Conservation (phyloP, 2,329 filamentous ascomycete genomes). For the Shiraia bambusicola region DNA sequence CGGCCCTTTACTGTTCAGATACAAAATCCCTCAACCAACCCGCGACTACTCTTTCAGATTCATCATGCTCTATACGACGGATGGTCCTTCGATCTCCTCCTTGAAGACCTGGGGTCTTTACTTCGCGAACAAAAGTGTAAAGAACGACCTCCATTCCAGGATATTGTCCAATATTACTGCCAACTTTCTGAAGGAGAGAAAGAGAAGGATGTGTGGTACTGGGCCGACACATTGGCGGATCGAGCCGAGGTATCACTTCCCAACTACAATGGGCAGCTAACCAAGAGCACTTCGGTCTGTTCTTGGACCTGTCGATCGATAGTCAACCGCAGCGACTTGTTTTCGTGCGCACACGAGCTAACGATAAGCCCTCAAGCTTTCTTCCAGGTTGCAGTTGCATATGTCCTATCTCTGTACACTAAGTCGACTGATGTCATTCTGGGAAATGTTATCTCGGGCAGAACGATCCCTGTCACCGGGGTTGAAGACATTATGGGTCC, state of each 20-base stretch:
- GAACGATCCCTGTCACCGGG: conserved; percentile 68
- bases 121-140: conserved; percentile 41
- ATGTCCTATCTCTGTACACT: conserved; percentile 65
- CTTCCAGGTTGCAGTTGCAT: conserved; percentile 71
- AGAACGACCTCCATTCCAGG: conserved; percentile 60
- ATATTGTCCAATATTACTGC: conserved; percentile 54
- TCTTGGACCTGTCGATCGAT: conserved; percentile 11
- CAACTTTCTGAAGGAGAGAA: conserved; percentile 2
- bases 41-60: conserved; percentile 54
- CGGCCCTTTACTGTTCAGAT: conserved; percentile 67
- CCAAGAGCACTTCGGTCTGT: conserved; percentile 1
- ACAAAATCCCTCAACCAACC: conserved; percentile 10
- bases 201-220: conserved; percentile 55
- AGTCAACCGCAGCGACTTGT: conserved; percentile 6
- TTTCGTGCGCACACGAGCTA: conserved; percentile 23
- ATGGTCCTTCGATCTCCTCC: conserved; percentile 81
- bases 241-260: conserved; percentile 57
- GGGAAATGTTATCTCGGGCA: conserved; percentile 79
- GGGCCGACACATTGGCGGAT: conserved; percentile 65
- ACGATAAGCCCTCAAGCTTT: conserved; percentile 67
- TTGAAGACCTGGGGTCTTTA: conserved; percentile 64
- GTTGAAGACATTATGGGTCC: conserved; percentile 78
- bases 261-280: conserved; percentile 53
- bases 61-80: conserved; percentile 90
- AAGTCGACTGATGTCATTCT: conserved; percentile 69